Evolutionary conservation across 2,329 filamentous ascomycete species (phyloP).

Genomic region (Aspergillus arachidicola): DNA sequence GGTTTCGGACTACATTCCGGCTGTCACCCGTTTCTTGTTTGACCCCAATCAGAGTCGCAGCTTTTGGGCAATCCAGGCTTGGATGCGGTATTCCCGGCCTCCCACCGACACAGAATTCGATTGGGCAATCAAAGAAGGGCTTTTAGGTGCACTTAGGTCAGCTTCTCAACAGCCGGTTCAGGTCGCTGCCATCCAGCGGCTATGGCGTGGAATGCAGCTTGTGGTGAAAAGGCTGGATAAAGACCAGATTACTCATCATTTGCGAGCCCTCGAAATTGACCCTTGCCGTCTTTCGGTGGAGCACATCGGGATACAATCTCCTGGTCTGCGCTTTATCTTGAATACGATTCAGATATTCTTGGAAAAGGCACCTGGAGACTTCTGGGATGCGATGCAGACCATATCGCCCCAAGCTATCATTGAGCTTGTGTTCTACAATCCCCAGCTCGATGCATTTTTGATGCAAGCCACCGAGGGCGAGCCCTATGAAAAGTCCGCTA

Average conservation of each 20-base stretch:
- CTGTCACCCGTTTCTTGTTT: conserved; percentile 84
- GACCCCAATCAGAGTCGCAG: conserved; percentile 65
- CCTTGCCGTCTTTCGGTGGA: conserved; percentile 63
- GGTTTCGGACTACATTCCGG: conserved; percentile 74
- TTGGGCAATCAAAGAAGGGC: conserved; percentile 76
- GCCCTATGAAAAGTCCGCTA: conserved; percentile 55
- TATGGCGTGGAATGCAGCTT: conserved; percentile 77
- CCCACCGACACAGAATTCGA: conserved; percentile 78
- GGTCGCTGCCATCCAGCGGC: conserved; percentile 62
- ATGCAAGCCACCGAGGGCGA: conserved; percentile 58
- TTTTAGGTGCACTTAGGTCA: conserved; percentile 67
- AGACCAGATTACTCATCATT: conserved; percentile 72
- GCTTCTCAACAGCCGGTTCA: conserved; percentile 60
- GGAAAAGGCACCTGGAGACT: conserved; percentile 73
- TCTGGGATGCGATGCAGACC: conserved; percentile 85
- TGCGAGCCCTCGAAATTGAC: conserved; percentile 77
- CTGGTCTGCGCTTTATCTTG: conserved; percentile 69
- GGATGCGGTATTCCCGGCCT: conserved; percentile 65
- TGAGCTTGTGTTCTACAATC: conserved; percentile 80
- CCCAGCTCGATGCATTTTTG: conserved; percentile 61
- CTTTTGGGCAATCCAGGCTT: conserved; percentile 69
- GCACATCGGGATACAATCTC: conserved; percentile 65
- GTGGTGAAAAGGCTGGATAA: conserved; percentile 75
- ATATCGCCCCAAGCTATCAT: conserved; percentile 78
- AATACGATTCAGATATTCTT: conserved; percentile 71